These are phyloP conservation scores for Echinosphaeria canescens DNA, from an alignment of 2,329 filamentous ascomycete species.

Conservation along the genomic window DNA sequence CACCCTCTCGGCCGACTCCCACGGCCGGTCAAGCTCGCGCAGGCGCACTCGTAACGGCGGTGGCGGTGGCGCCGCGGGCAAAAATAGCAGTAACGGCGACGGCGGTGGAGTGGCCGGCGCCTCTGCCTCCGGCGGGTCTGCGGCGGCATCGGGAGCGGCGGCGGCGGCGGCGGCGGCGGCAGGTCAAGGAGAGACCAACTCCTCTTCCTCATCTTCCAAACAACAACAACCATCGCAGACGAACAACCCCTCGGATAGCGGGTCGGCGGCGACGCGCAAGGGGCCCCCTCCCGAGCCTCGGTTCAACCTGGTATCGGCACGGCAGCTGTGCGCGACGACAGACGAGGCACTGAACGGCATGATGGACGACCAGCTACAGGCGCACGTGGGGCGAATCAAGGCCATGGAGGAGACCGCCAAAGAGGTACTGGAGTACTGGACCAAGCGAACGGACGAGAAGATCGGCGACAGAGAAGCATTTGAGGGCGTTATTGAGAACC, in stretches of 20 bases:
- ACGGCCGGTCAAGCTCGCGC: constrained; percentile 14
- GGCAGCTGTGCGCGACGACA: constrained; percentile 63
- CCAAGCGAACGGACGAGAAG: constrained; percentile 66
- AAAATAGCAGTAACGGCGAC: constrained; percentile 34
- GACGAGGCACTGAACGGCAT: constrained; percentile 64
- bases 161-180: background rate
- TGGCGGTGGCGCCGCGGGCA: too few species aligned
- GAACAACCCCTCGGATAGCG: too few species aligned
- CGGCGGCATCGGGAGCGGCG: background rate
- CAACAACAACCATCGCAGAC: too few species aligned
- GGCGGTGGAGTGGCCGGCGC: constrained; percentile 35
- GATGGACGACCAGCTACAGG: constrained; percentile 52
- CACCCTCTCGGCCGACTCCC: constrained; percentile 31
- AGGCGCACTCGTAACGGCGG: too few species aligned
- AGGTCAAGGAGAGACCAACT: constrained; percentile 5
- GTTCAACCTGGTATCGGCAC: constrained; percentile 59
- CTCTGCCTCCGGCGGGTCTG: constrained; percentile 13
- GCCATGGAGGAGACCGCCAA: constrained; percentile 50
- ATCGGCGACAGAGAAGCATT: constrained; percentile 83
- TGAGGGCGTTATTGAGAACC: constrained; percentile 89
- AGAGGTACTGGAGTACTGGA: constrained; percentile 72
- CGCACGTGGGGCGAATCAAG: constrained; percentile 48
- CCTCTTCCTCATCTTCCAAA: too few species aligned
- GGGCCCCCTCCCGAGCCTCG: constrained; percentile 49
- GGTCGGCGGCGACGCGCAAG: constrained; percentile 17